A percentile compares a stretch with the other conserved stretches of the same genome.
These are phyloP conservation scores for Evansstolkia leycettana DNA, from an alignment of 495 filamentous ascomycete species.

Conservation along the genomic window DNA sequence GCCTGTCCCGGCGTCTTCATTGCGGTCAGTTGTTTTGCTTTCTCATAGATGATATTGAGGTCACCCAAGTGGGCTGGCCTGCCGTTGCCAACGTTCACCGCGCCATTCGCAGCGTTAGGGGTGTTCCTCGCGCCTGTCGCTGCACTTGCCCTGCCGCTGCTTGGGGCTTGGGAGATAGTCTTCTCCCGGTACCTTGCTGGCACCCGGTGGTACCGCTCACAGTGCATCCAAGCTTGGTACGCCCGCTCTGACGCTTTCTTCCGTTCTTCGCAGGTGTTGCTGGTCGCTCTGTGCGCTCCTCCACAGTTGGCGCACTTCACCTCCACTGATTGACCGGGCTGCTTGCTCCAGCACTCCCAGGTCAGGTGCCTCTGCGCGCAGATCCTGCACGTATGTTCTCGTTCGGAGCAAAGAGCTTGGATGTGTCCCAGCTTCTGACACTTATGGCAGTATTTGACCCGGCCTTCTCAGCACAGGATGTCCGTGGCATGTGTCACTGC, in stretches of 20 bases:
- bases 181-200: no score
- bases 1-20: no score
- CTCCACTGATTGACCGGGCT: not conserved
- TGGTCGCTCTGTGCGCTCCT: constrained; percentile 1
- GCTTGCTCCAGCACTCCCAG: constrained; percentile 7
- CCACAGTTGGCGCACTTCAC: constrained; percentile 7
- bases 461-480: constrained; percentile 7
- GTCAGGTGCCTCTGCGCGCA: constrained; percentile 7
- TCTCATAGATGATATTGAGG: no score
- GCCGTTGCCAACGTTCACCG: no score
- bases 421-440: constrained; percentile 11
- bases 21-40: no score
- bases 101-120: no score
- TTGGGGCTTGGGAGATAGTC: no score
- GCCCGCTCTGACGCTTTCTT: constrained; percentile 1
- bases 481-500: constrained; percentile 1
- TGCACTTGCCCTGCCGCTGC: no score
- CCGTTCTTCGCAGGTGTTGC: constrained; percentile 1
- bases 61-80: no score
- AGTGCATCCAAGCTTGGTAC: not conserved
- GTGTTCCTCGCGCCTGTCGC: no score
- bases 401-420: constrained; percentile 6
- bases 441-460: constrained; percentile 7
- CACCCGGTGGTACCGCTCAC: no score
- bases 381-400: constrained; percentile 1